Conservation (phyloP, 2,329 filamentous ascomycete genomes). For the Hypoxylon sp. region DNA sequence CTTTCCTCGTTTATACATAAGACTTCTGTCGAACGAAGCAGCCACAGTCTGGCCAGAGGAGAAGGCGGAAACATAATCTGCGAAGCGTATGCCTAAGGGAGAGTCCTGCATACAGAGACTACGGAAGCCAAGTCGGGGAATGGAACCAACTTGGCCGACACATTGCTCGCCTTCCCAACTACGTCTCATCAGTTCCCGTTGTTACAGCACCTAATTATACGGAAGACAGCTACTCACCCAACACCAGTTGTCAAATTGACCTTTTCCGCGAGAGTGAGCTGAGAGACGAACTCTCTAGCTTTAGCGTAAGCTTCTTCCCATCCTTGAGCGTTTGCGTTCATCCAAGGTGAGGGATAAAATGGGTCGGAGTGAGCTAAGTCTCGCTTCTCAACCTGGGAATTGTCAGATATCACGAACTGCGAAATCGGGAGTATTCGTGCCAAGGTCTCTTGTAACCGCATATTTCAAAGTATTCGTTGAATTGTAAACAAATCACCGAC, state of each 20-base stretch:
- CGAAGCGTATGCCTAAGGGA: conserved; percentile 82
- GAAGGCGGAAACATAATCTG: conserved; percentile 87
- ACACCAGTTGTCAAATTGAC: conserved; percentile 95
- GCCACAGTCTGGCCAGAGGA: conserved; percentile 83
- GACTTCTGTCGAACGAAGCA: conserved; percentile 82
- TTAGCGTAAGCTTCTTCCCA: conserved; percentile 84
- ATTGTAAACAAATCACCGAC: background rate
- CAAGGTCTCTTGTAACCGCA: conserved; percentile 25
- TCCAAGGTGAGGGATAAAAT: conserved; percentile 89
- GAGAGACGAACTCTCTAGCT: conserved; percentile 84
- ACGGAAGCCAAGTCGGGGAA: conserved; percentile 78
- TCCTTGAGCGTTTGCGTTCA: conserved; percentile 76
- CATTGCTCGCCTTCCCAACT: conserved; percentile 80
- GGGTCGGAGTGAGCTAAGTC: conserved; percentile 51
- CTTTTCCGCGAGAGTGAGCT: conserved; percentile 88
- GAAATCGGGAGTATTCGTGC: conserved; percentile 23
- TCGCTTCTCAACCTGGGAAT: conserved; percentile 45
- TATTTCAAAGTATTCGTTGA: conserved; percentile 16
- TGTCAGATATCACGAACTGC: conserved; percentile 44
- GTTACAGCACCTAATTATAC: background rate
- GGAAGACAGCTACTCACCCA: conserved; percentile 69
- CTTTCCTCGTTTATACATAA: conserved; percentile 79
- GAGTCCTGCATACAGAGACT: conserved; percentile 90
- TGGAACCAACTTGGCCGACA: conserved; percentile 81
- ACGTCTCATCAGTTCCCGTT: conserved; percentile 5